These are phyloP conservation scores for Vitis amurensis DNA, from an alignment of 164 flowering plant species.

Conservation along the genomic window DNA sequence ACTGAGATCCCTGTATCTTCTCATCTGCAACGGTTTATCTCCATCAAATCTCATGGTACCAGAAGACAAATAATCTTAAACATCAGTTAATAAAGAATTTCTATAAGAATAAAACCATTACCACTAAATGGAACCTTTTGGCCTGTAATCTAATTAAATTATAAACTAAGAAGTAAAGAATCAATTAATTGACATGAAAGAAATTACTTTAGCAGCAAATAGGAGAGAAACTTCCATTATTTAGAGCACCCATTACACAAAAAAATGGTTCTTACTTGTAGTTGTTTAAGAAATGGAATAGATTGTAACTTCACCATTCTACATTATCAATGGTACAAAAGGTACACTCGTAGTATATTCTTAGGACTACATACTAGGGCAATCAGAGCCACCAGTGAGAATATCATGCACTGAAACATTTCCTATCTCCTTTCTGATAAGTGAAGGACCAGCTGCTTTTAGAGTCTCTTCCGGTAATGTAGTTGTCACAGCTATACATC, in stretches of 20 bases:
- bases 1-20: constrained; percentile 48
- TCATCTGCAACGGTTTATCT: constrained; percentile 63
- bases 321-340: constrained; percentile 25
- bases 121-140: constrained; percentile 1
- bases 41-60: constrained; percentile 35
- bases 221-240: constrained; percentile 7
- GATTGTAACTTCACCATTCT: constrained; percentile 14
- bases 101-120: constrained; percentile 1
- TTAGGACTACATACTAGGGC: constrained; percentile 72
- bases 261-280: not conserved
- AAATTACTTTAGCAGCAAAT: constrained; percentile 2
- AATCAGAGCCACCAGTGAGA: constrained; percentile 73
- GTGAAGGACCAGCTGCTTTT: constrained; percentile 66
- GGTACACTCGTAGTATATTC: constrained; percentile 20
- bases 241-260: constrained; percentile 18
- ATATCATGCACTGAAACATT: constrained; percentile 76
- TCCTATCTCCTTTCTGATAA: constrained; percentile 82
- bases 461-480: constrained; percentile 71
- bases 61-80: constrained; percentile 9
- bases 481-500: constrained; percentile 94
- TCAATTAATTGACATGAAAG: not conserved
- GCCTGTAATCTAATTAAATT: not conserved
- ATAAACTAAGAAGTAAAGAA: not conserved
- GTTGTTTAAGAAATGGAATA: constrained; percentile 9
- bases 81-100: constrained; percentile 8